Evolutionary conservation across 176 grass and related monocot species (phyloP).

Genomic region (Aegilops bicornis): DNA sequence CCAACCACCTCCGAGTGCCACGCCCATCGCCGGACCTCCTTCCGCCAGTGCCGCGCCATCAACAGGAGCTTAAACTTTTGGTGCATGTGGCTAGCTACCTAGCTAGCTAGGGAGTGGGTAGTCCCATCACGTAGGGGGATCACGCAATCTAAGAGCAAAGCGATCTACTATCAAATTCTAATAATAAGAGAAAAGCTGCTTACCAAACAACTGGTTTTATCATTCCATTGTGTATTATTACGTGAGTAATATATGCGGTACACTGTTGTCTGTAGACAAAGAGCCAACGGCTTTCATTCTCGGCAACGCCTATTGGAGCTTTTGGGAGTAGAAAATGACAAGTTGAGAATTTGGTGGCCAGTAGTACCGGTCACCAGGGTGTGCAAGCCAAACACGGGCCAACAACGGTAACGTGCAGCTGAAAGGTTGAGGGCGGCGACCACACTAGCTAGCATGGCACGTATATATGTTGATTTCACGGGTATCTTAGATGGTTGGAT

Average conservation of each 20-base stretch:
- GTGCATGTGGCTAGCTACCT: background rate
- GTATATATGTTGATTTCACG: background rate
- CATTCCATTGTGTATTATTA: background rate
- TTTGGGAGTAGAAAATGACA: background rate
- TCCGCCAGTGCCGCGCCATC: too few relatives aligned
- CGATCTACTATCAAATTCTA: background rate
- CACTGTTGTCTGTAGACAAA: too few relatives aligned
- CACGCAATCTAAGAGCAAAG: too few relatives aligned
- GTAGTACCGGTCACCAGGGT: background rate
- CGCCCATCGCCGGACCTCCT: too few relatives aligned
- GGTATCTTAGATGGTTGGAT: background rate
- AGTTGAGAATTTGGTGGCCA: background rate
- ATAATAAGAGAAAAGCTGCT: background rate
- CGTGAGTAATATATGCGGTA: too few relatives aligned
- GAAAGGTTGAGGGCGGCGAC: background rate
- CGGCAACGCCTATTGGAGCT: background rate
- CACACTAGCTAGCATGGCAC: background rate
- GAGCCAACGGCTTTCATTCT: background rate
- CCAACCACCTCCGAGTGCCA: too few relatives aligned
- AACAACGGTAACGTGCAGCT: background rate
- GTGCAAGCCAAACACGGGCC: background rate
- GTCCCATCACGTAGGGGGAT: too few relatives aligned
- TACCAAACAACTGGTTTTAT: conserved; percentile 1
- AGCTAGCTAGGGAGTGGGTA: background rate
- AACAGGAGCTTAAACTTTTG: conserved; percentile 9